Base-by-base conservation (phyloP, 768 basidiomycete genomes). In the Trametes elegans region DNA sequence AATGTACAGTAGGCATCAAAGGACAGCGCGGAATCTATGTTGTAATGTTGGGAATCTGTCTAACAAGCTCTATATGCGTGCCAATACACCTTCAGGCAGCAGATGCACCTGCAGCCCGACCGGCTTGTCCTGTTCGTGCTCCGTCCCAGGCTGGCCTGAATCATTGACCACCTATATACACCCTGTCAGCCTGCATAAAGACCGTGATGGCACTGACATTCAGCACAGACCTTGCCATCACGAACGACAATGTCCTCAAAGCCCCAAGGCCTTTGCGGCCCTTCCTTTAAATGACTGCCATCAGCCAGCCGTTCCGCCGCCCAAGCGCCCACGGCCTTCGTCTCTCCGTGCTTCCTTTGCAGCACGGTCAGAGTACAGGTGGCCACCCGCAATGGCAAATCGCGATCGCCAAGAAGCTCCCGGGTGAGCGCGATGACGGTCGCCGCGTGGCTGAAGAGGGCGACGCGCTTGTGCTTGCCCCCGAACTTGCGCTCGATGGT, bases 371-470 rank as follows among this genome's bases (percentile, higher is more conserved):
- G 51, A 2, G 88, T 82, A 63, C 89, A 90, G 63, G 88, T 90
- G n/a, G 88, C 90, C 1, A 85, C 81, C 49, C 84, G 73, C 40
- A 91, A 62, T 16, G 78, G 75, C 29, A 86, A 40, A 1, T 72
- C 67, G 27, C 77, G 73, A 39, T 85, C 75, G 4, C 80, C 81
- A 8, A 81, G 55, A 32, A 93, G 76, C 46, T 75, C 78, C 57
- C 84, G 75, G 21, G 78, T 76, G 31, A 93, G 76, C 18, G 83
- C 79, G 61, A 90, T 87, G 54, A 78, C 73, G 16, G 89, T 86
- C 6, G 88, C 92, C 0, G 87, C 89, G 64, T 93, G 90, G 53
- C 80, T 83, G 54, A 90, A 75, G 19, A 93, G 70, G 36, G 92
- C 64, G 9, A 90, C 70, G 29, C 75, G 72, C 52, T 71, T 73